Percentiles rank a stretch among this genome's conserved stretches.
Conservation (phyloP, 345 rosid genomes). For the Aquilaria malaccensis region DNA sequence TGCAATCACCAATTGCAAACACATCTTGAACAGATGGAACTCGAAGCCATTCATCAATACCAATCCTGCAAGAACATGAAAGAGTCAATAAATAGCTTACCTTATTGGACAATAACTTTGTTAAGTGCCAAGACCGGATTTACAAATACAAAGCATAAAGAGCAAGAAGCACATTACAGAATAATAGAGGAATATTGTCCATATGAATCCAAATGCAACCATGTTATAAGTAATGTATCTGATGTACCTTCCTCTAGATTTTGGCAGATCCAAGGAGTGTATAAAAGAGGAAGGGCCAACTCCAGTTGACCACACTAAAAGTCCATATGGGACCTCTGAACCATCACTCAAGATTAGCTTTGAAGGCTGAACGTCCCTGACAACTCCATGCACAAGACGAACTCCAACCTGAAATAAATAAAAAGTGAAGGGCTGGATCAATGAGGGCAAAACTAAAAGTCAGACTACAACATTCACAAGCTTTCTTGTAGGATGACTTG, state of each 20-base stretch:
- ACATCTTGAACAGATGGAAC: constrained; percentile 76
- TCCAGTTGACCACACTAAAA: constrained; percentile 93
- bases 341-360: constrained; percentile 73
- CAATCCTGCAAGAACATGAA: constrained; percentile 47
- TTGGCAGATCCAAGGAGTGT: constrained; percentile 63
- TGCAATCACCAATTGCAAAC: constrained; percentile 92
- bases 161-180: not conserved
- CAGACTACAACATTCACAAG: constrained; percentile 1
- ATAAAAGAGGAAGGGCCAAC: constrained; percentile 84
- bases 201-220: too few relatives aligned
- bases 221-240: not conserved
- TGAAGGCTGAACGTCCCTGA: constrained; percentile 78
- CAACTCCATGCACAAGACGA: constrained; percentile 75
- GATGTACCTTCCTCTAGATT: constrained; percentile 83
- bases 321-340: constrained; percentile 81
- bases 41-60: constrained; percentile 82
- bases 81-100: not conserved
- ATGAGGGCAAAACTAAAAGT: not conserved
- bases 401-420: constrained; percentile 73
- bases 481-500: not conserved
- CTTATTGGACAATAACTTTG: too few relatives aligned
- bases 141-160: not conserved
- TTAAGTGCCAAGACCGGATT: too few relatives aligned
- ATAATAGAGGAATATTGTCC: too few relatives aligned
- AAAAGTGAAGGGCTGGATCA: not conserved